Evolutionary conservation across 2,329 filamentous ascomycete genomes (phyloP), one percentile per base, ranked within the genome.

Genomic region (Emergomyces africanus): DNA sequence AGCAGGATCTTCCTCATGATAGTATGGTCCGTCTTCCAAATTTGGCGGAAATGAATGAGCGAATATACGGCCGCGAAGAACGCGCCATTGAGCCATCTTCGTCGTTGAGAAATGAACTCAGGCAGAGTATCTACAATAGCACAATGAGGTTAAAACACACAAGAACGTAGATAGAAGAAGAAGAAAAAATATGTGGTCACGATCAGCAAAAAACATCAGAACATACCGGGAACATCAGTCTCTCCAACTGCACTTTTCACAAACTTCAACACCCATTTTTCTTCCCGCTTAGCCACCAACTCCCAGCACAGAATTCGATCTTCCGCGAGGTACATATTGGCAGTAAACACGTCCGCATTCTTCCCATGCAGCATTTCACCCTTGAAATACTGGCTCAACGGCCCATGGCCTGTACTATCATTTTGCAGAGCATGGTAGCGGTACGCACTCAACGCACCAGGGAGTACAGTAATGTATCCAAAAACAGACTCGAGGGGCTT

Each of bases 301-400:
- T 99, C 94, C 80, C 96, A 99, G 74, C 94, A 99, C 41, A 99
- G 84, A 70, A 99, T 99, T 79, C 94, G 89, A 81, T 99, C 94
- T 71, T 99, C 94, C 59, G 94, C 94, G 60, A 99, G 83, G 70
- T 97, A 99, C 94, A 99, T 99, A 75, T 99, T 99, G 41, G 94
- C 91, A 0, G 92, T 96, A 70, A 97, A 97, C 3, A 97, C 90
- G 71, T 96, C 92, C 10, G 95, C 94, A 71, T 96, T 90, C 66
- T 95, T 89, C 15, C 94, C 94, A 69, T 97, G 94, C 30, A 99
- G 78, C 1, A 92, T 97, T 74, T 99, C 94, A 64, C 95, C 95
- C 78, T 97, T 97, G 83, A 99, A 99, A 72, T 99, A 99, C 75
- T 97, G 94, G 70, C 91, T 96, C 55, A 99, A 78, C 0, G 94